Evolutionary conservation across 305 asterid species (phyloP).

Genomic region (Solanum hybrid): DNA sequence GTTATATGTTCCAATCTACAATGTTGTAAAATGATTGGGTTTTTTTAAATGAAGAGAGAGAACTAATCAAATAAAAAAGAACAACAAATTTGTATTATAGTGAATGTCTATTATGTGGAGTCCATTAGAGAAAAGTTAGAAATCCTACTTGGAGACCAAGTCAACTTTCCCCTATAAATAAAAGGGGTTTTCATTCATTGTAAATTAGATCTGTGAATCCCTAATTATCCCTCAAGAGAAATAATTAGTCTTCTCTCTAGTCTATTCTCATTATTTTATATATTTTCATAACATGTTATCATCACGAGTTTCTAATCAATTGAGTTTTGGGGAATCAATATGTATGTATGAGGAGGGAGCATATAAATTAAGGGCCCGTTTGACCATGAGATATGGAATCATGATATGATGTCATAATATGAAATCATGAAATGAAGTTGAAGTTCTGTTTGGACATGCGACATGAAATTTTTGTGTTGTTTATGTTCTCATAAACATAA

Average conservation of each 20-base stretch:
- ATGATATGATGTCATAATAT: no score
- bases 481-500: not conserved
- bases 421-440: not conserved
- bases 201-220: not conserved
- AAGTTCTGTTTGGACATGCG: not conserved
- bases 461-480: not conserved
- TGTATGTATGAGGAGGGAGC: not conserved
- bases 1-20: not conserved
- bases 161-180: not conserved
- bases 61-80: no score
- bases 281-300: not conserved
- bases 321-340: not conserved
- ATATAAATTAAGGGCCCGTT: not conserved
- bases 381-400: not conserved
- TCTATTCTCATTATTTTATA: not conserved
- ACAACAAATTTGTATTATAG: not conserved
- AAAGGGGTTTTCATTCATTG: not conserved
- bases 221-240: not conserved
- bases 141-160: not conserved
- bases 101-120: not conserved
- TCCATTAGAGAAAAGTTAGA: not conserved
- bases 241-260: not conserved
- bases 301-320: no score
- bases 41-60: not conserved
- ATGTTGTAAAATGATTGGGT: not conserved